Evolutionary conservation across 495 filamentous ascomycete genomes (phyloP).

Genomic region (Trichoderma gamsii): DNA sequence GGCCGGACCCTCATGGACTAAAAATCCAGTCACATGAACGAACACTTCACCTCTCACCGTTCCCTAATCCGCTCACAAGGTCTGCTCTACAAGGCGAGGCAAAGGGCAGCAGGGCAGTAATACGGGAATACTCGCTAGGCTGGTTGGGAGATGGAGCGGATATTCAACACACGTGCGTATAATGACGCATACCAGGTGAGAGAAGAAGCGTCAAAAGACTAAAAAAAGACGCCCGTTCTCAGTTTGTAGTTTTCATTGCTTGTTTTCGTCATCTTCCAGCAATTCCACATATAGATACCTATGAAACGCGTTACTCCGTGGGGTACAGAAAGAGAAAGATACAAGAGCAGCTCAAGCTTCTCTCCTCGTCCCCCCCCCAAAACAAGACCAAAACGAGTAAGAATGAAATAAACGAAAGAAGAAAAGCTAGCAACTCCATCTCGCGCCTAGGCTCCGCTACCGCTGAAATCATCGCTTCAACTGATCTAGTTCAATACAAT

Average conservation of each 20-base stretch:
- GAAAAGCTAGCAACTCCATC: background rate
- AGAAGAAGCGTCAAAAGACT: too few relatives aligned
- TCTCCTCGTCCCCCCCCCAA: background rate
- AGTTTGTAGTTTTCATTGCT: too few relatives aligned
- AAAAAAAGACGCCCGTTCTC: too few relatives aligned
- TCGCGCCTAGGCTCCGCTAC: background rate
- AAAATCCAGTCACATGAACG: slow-evolving; percentile 4
- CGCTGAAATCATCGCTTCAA: background rate
- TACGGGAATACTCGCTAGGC: background rate
- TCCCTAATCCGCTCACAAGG: background rate
- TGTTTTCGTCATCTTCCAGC: too few relatives aligned
- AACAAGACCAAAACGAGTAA: background rate
- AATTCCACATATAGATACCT: too few relatives aligned
- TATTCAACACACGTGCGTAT: background rate
- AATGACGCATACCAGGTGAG: background rate
- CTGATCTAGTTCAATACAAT: background rate
- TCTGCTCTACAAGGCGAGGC: background rate
- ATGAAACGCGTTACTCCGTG: too few relatives aligned
- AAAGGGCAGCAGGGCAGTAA: background rate
- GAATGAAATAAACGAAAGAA: background rate
- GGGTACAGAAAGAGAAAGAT: too few relatives aligned
- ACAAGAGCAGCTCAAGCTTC: background rate
- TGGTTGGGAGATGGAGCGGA: too few relatives aligned
- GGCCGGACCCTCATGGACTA: background rate
- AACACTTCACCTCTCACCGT: background rate